phyloP scores from a whole-genome alignment of 306 rosid genomes.

The Argentina anserina region DNA sequence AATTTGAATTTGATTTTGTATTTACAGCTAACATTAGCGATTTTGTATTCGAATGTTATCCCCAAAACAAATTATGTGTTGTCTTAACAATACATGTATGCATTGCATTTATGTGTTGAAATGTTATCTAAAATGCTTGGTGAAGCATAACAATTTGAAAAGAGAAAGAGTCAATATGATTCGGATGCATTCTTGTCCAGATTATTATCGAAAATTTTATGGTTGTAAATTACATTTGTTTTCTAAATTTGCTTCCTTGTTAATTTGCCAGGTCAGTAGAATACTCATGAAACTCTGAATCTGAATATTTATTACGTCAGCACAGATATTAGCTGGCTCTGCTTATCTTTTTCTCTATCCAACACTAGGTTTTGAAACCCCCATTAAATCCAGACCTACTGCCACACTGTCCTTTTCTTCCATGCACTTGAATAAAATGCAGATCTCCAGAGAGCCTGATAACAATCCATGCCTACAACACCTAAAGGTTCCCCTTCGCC shows the following conservation, averaged over 20 bases:
- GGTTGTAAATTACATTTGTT: neutral
- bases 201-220: no score
- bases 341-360: conserved; percentile 25
- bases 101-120: neutral
- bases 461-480: neutral
- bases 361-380: neutral
- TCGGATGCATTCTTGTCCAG: neutral
- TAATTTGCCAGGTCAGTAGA: conserved; percentile 20
- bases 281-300: conserved; percentile 17
- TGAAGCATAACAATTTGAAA: neutral
- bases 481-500: neutral
- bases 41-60: neutral
- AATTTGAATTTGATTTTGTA: neutral
- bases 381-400: conserved; percentile 2
- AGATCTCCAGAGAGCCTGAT: neutral
- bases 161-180: neutral
- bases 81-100: neutral
- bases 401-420: conserved; percentile 5
- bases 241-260: neutral
- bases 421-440: conserved; percentile 11
- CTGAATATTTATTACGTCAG: conserved; percentile 13
- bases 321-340: conserved; percentile 35
- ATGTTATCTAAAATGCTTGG: neutral
- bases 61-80: neutral
- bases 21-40: neutral